phyloP scores from a whole-genome alignment of 1,139 yeast genomes.

The Kazachstania sp. region DNA sequence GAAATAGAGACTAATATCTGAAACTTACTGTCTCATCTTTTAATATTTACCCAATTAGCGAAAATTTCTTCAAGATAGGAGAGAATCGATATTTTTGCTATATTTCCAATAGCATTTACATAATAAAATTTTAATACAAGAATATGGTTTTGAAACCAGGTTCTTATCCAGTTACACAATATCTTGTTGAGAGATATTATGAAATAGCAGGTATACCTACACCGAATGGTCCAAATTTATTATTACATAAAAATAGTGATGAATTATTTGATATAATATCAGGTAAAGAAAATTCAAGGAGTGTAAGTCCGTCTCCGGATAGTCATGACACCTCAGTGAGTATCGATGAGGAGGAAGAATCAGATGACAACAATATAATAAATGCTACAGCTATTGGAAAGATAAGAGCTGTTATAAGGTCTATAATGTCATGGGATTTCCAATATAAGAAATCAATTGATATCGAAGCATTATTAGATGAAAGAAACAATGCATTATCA shows the following conservation, averaged over 20 bases:
- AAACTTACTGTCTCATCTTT: too few species aligned
- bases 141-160: background rate
- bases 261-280: constrained; percentile 7
- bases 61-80: too few species aligned
- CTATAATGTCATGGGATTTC: background rate
- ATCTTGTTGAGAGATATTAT: constrained; percentile 14
- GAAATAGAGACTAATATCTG: too few species aligned
- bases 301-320: background rate
- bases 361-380: background rate
- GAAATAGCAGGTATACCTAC: constrained; percentile 3
- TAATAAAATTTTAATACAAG: too few species aligned
- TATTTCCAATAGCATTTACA: background rate
- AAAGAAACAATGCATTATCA: constrained; percentile 52
- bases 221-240: constrained; percentile 7
- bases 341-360: background rate
- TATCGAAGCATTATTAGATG: constrained; percentile 35
- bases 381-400: background rate
- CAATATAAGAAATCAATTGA: constrained; percentile 21
- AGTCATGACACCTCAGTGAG: background rate
- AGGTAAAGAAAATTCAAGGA: background rate
- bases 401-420: constrained; percentile 2
- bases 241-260: constrained; percentile 4
- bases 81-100: background rate
- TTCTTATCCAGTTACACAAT: constrained; percentile 15
- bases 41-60: too few species aligned